These are phyloP conservation scores for Filosporella fistucella DNA, from an alignment of 495 filamentous ascomycete genomes.

Conservation along the genomic window DNA sequence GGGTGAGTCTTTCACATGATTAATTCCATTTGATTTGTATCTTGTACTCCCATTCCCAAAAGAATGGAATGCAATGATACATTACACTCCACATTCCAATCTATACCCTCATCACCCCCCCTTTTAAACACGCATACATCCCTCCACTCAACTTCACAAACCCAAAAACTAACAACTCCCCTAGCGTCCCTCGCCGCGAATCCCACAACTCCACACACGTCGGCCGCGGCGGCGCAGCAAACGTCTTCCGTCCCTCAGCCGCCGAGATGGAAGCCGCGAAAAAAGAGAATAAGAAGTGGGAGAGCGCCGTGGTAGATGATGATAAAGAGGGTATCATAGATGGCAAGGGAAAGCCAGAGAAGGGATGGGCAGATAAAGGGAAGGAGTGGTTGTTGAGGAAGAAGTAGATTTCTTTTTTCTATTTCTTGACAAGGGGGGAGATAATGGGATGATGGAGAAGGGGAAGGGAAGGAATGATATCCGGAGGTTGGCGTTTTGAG, in stretches of 20 bases:
- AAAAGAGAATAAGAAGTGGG: slow-evolving; percentile 30
- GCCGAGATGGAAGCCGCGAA: slow-evolving; percentile 32
- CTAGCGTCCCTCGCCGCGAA: slow-evolving; percentile 19
- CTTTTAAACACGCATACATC: neutral
- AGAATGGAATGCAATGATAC: too few species aligned
- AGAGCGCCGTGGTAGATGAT: slow-evolving; percentile 16
- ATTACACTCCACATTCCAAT: too few species aligned
- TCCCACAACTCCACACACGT: slow-evolving; percentile 30
- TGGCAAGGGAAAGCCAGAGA: slow-evolving; percentile 21
- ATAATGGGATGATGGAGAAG: too few species aligned
- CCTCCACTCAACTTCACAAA: neutral
- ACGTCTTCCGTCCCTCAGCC: slow-evolving; percentile 38
- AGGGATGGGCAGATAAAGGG: slow-evolving; percentile 46
- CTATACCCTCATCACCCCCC: neutral
- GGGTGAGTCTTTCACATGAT: slow-evolving; percentile 40
- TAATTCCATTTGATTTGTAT: too few species aligned
- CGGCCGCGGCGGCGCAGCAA: slow-evolving; percentile 54
- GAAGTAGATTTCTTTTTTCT: too few species aligned
- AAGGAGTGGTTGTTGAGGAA: slow-evolving; percentile 41
- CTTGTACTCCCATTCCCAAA: too few species aligned
- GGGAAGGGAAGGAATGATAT: too few species aligned
- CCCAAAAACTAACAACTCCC: slow-evolving; percentile 1
- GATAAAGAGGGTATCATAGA: slow-evolving; percentile 8
- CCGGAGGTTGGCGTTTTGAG: too few species aligned
- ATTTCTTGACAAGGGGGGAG: too few species aligned